Evolutionary conservation across 1,284 basidiomycete species (phyloP).

Genomic region (Rhizoctonia solani): DNA sequence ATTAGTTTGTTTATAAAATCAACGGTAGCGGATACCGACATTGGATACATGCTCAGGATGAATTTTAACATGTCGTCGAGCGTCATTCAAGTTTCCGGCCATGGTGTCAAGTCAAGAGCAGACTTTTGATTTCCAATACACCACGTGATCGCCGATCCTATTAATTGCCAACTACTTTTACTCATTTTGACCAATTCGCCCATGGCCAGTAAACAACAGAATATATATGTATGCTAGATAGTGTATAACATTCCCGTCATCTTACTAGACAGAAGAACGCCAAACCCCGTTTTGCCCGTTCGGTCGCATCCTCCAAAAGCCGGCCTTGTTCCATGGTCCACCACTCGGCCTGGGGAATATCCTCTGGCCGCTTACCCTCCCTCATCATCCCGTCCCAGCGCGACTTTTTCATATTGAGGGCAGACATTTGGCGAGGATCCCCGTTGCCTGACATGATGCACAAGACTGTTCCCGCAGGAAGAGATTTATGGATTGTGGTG

Average conservation of each 20-base stretch:
- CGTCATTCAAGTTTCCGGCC: constrained; percentile 40
- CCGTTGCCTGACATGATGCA: constrained; percentile 85
- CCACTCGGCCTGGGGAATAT: constrained; percentile 50
- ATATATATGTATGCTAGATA: background rate
- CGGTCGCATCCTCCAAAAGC: constrained; percentile 75
- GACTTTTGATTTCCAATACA: constrained; percentile 34
- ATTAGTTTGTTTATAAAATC: background rate
- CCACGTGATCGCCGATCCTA: background rate
- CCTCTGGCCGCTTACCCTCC: constrained; percentile 43
- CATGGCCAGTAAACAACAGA: no score
- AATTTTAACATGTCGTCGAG: constrained; percentile 59
- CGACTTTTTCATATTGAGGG: constrained; percentile 66
- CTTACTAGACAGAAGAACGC: constrained; percentile 60
- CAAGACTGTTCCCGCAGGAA: constrained; percentile 79
- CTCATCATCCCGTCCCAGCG: constrained; percentile 74
- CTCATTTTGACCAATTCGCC: no score
- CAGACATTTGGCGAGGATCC: constrained; percentile 78
- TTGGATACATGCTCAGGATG: constrained; percentile 71
- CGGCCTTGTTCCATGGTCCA: constrained; percentile 81
- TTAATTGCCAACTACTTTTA: background rate
- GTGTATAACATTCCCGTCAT: background rate
- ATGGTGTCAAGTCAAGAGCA: constrained; percentile 15
- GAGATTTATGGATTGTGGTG: constrained; percentile 60
- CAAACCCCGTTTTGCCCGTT: constrained; percentile 76
- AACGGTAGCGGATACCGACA: constrained; percentile 41